phyloP scores from a whole-genome alignment of 352 stramenopile genomes.

The Phytopythium litorale region DNA sequence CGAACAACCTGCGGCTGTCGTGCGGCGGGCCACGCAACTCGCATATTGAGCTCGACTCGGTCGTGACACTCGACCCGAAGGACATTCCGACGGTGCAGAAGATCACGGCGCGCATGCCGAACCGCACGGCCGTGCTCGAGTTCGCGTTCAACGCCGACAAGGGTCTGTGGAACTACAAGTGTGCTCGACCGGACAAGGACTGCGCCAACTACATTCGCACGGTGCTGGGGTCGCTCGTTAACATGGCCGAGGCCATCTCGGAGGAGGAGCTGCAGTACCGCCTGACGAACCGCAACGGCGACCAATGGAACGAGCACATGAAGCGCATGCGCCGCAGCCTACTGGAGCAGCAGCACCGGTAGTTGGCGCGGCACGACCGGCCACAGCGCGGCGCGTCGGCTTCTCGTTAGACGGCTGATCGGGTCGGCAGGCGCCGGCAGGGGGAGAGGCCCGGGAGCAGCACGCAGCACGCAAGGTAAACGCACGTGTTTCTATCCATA shows the following conservation, averaged over 20 bases:
- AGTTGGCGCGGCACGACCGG: neutral
- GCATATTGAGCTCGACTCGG: slow-evolving; percentile 79
- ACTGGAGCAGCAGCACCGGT: slow-evolving; percentile 51
- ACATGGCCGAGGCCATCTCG: slow-evolving; percentile 89
- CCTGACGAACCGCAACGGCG: slow-evolving; percentile 63
- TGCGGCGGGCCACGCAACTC: slow-evolving; percentile 76
- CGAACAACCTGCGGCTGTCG: slow-evolving; percentile 59
- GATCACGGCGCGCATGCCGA: slow-evolving; percentile 52
- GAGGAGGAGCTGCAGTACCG: slow-evolving; percentile 90
- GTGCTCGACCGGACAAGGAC: slow-evolving; percentile 85
- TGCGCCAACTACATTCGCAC: slow-evolving; percentile 89
- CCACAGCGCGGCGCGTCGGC: neutral
- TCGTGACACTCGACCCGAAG: slow-evolving; percentile 76
- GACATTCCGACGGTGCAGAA: slow-evolving; percentile 66
- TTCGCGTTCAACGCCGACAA: slow-evolving; percentile 86
- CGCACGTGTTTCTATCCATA: slow-evolving; percentile 8
- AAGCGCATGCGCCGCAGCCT: slow-evolving; percentile 70
- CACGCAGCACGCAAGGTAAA: neutral
- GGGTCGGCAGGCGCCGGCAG: neutral
- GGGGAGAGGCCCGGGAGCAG: neutral
- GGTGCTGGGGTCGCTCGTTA: slow-evolving; percentile 86
- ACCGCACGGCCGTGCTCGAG: slow-evolving; percentile 72
- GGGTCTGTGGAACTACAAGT: slow-evolving; percentile 90
- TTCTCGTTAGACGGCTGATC: neutral
- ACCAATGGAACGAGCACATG: slow-evolving; percentile 83